Base-by-base conservation (phyloP, 345 rosid genomes). In the Eutrema heterophyllum region DNA sequence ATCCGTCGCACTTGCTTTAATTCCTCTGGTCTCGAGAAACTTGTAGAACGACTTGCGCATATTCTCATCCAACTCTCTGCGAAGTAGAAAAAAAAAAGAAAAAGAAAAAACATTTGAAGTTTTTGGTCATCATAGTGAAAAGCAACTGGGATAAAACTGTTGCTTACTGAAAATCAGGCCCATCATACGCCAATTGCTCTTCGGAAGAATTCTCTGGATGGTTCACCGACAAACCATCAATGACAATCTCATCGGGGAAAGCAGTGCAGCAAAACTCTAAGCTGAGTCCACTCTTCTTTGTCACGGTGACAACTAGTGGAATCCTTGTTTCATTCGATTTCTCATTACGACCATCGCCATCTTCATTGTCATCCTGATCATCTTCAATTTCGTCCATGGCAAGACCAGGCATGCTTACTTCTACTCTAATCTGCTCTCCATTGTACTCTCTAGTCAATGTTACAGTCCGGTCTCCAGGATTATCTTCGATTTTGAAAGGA, bases 31-130 rank as follows among this genome's bases (percentile, higher is more conserved):
- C 75, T 87, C 96, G 35, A 92, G 71, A 72, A 83, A 92, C 84
- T 84, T 92, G 77, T 87, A 88, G 70, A 95, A 88, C 29, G 87
- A 92, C 48, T 85, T 85, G 81, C 80, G 85, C 83, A 95, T 68
- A 55, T 87, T 92, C 85, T 92, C 94, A 78, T 95, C 98, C 87
- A 95, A 81, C 68, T 89, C 94, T 63, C 99, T 92, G 86, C 57
- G 39, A 48, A 76, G 33, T 1, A 30, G 9, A 15, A 0, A 53
- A 43, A 4, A 53, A 49, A 10, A 7, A n/a, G n/a, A n/a, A n/a
- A n/a, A n/a, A n/a, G n/a, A 70, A 18, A 11, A 2, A 8, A 62
- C 32, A 43, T 2, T 38, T 63, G 32, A 46, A 54, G n/a, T 18
- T 38, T 6, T 36, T 18, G 38, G 5, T 48, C 48, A 59, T 32